Evolutionary conservation across 1,284 basidiomycete genomes (phyloP), one percentile per base, ranked within the genome.

Genomic region (Meripilus lineatus): DNA sequence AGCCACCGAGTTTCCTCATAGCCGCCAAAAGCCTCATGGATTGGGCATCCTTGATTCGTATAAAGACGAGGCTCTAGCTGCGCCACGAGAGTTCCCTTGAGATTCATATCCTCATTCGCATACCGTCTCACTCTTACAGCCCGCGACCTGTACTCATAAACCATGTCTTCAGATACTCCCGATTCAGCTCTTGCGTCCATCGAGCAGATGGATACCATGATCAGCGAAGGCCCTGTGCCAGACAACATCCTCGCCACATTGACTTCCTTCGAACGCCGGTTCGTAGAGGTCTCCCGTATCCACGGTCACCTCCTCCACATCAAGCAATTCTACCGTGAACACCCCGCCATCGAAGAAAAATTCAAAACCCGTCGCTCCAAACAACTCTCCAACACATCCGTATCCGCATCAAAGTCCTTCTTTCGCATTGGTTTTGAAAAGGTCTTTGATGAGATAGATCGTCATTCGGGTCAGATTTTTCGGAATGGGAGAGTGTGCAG

Each of bases 401-500:
- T 6, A 11, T n/a, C 15, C 3, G 8, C 32, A 5, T n/a, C 41
- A 11, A 32, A 34, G 5, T 4, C 10, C 5, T 5, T 10, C 15
- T 42, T 23, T 35, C 41, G 30, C 6, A 4, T 21, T 5, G 41
- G 23, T 8, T 44, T 22, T 24, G 35, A 44, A 21, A 40, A 26
- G 4, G 23, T 38, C 26, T 21, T 45, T 10, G 20, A 17, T 5
- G 24, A n/a, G 15, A 45, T 45, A 11, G 40, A 26, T 24, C 4
- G 15, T 3, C n/a, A 14, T 21, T 17, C 32, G 8, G 38, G 22
- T 15, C 7, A 20, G 13, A n/a, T 32, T n/a, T 17, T 39, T n/a
- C 5, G 30, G 8, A 22, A 43, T 6, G 47, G 46, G 11, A 17
- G 33, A 11, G 45, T 56, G 7, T 10, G 40, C 10, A 15, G 37